A percentile compares a stretch with the other conserved stretches of the same genome.
Conservation (phyloP, 164 flowering plant species). For the Houttuynia cordata region DNA sequence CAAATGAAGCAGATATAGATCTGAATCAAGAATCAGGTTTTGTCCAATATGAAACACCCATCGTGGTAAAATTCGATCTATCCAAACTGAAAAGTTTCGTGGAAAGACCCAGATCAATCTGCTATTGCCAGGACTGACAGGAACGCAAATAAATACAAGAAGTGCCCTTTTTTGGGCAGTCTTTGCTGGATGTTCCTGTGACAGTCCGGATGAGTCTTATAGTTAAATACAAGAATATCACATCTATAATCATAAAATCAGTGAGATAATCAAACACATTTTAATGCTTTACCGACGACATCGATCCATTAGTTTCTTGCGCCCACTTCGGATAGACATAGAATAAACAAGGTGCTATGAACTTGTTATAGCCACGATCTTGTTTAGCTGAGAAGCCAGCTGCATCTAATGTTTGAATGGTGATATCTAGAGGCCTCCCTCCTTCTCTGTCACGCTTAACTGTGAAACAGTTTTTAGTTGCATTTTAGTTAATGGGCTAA, state of each 20-base stretch:
- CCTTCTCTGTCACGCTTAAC: constrained; percentile 77
- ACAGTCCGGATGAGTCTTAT: not conserved
- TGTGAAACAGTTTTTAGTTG: constrained; percentile 13
- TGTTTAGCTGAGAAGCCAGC: constrained; percentile 49
- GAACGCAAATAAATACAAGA: constrained; percentile 61
- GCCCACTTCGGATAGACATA: constrained; percentile 19
- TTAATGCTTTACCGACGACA: constrained; percentile 15
- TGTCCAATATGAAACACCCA: constrained; percentile 80
- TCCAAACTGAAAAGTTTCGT: constrained; percentile 67
- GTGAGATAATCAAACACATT: not conserved
- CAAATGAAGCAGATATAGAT: constrained; percentile 72
- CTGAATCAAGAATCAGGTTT: constrained; percentile 80
- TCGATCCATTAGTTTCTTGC: constrained; percentile 17
- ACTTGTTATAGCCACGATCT: constrained; percentile 29
- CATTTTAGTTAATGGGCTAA: not conserved
- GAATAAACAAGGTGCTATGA: constrained; percentile 57
- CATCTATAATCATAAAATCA: not conserved
- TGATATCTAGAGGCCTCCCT: constrained; percentile 53
- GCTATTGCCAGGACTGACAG: constrained; percentile 84
- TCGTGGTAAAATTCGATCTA: constrained; percentile 55
- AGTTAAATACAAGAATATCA: not conserved
- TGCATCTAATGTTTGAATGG: constrained; percentile 27
- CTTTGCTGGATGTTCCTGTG: constrained; percentile 20
- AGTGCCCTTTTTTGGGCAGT: constrained; percentile 14
- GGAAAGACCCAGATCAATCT: constrained; percentile 78